These are phyloP conservation scores for Trifolium repens DNA, from an alignment of 306 rosid genomes.

Conservation along the genomic window DNA sequence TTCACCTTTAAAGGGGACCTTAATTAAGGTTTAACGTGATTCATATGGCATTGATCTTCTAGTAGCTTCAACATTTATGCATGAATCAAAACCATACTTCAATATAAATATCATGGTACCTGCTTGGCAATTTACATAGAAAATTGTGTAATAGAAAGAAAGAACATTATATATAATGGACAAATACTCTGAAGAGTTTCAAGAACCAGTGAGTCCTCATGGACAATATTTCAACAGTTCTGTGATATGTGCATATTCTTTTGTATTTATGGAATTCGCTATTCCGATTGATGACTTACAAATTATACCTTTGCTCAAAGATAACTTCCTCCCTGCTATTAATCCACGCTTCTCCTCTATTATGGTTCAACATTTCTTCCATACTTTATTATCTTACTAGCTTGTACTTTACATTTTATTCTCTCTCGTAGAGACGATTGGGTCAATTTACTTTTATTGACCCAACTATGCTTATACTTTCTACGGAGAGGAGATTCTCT, in stretches of 20 bases:
- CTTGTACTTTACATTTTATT: not conserved
- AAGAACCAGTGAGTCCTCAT: conserved; percentile 63
- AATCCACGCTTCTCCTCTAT: conserved; percentile 70
- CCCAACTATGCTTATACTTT: too few relatives aligned
- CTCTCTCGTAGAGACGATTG: too few relatives aligned
- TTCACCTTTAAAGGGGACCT: too few relatives aligned
- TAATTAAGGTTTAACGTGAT: too few relatives aligned
- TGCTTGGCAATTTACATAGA: not conserved
- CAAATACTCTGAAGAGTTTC: conserved; percentile 30
- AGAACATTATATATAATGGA: conserved; percentile 21
- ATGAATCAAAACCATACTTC: too few relatives aligned
- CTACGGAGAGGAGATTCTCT: too few relatives aligned
- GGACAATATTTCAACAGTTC: conserved; percentile 58
- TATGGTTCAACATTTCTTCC: conserved; percentile 49
- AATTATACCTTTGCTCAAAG: conserved; percentile 31
- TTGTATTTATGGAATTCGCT: conserved; percentile 53
- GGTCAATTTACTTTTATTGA: too few relatives aligned
- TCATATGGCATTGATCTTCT: too few relatives aligned
- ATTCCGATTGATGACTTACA: conserved; percentile 45
- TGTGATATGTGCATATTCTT: conserved; percentile 44
- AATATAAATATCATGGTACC: not conserved
- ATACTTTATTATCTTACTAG: not conserved
- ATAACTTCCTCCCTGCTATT: conserved; percentile 50
- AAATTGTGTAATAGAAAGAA: not conserved
- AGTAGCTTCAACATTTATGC: too few relatives aligned